Evolutionary conservation across 495 filamentous ascomycete species (phyloP).

Genomic region (Talaromyces thailandensis): DNA sequence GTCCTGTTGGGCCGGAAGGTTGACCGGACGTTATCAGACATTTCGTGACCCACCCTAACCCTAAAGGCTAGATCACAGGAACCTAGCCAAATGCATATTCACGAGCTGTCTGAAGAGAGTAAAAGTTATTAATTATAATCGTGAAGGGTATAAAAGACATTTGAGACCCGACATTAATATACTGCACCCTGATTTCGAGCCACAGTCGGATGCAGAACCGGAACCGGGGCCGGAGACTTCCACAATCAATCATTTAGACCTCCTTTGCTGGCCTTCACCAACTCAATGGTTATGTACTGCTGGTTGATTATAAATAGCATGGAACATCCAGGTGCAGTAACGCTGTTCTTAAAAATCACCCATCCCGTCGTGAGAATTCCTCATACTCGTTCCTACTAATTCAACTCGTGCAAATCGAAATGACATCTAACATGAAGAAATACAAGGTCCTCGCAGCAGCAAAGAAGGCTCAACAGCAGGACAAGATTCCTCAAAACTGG

Average conservation of each 20-base stretch:
- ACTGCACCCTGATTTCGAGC: not conserved
- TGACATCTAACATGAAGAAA: not conserved
- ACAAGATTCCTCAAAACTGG: not conserved
- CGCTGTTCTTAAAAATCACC: not conserved
- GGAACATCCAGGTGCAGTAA: constrained; percentile 10
- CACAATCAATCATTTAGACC: not conserved
- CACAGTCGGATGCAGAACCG: no score
- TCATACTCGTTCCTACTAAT: not conserved
- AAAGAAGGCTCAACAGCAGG: not conserved
- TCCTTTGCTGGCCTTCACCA: not conserved
- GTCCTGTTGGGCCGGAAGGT: not conserved
- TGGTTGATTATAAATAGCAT: not conserved
- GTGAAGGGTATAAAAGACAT: not conserved
- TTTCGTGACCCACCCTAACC: not conserved
- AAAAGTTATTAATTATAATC: not conserved
- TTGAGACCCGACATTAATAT: not conserved
- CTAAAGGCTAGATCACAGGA: not conserved
- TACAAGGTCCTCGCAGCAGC: not conserved
- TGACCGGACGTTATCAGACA: not conserved
- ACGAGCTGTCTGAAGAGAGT: not conserved
- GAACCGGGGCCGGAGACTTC: not conserved
- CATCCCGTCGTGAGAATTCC: not conserved
- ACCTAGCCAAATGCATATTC: not conserved
- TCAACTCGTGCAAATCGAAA: not conserved
- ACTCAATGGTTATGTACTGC: not conserved